These are phyloP conservation scores for Pleurotus salmoneostramineus DNA, from an alignment of 768 basidiomycete species.

Conservation along the genomic window DNA sequence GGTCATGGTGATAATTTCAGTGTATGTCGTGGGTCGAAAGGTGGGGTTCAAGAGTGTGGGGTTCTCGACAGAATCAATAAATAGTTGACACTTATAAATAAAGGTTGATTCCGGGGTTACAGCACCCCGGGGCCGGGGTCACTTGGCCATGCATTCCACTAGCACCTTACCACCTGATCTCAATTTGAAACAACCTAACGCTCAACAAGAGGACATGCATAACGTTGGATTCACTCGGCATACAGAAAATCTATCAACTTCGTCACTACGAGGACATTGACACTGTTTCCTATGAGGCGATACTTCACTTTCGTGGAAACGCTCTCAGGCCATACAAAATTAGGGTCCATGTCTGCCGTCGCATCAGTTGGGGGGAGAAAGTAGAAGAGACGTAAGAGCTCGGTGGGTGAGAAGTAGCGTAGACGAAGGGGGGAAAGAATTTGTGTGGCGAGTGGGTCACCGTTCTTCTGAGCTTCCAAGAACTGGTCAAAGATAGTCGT, in stretches of 20 bases:
- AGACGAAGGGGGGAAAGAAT: slow-evolving; percentile 57
- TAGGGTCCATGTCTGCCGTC: not conserved
- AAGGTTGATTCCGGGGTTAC: not conserved
- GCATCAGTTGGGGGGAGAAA: slow-evolving; percentile 33
- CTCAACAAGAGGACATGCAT: not conserved
- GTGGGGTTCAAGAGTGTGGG: not conserved
- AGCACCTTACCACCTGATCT: not conserved
- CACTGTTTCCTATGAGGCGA: slow-evolving; percentile 76
- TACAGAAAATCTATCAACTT: slow-evolving; percentile 60
- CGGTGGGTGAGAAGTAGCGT: slow-evolving; percentile 73
- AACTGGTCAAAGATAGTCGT: slow-evolving; percentile 44
- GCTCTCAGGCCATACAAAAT: slow-evolving; percentile 59
- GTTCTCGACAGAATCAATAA: not conserved
- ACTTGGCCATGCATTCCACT: not conserved
- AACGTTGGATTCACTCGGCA: slow-evolving; percentile 14
- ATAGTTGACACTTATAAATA: not conserved
- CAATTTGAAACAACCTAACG: not conserved
- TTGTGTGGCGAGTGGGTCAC: slow-evolving; percentile 40
- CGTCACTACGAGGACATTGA: slow-evolving; percentile 72
- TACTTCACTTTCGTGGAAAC: slow-evolving; percentile 70
- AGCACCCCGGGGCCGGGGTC: not conserved
- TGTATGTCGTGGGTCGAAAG: not conserved
- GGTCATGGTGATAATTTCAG: slow-evolving; percentile 8
- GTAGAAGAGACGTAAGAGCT: slow-evolving; percentile 66
- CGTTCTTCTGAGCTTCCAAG: slow-evolving; percentile 35